Percentiles rank a stretch among this genome's conserved stretches.
These are phyloP conservation scores for Pelargonium fulgidum DNA, from an alignment of 441 rosid genomes.

Conservation along the genomic window DNA sequence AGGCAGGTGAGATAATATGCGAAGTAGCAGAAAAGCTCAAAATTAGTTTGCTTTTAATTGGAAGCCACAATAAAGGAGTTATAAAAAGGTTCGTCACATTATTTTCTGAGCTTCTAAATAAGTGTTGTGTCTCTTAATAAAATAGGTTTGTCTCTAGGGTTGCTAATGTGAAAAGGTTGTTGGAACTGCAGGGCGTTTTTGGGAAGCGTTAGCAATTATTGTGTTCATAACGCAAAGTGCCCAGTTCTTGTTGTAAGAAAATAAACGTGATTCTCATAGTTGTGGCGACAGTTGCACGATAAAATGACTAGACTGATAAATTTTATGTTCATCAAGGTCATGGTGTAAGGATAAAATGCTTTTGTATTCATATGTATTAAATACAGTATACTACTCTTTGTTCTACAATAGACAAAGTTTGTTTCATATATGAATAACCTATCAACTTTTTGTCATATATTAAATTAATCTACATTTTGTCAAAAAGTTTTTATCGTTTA, in stretches of 20 bases:
- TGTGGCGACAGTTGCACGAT: too few relatives aligned
- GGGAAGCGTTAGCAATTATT: neutral
- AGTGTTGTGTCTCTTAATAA: neutral
- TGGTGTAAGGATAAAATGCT: too few relatives aligned
- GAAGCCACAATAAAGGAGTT: slow-evolving; percentile 58
- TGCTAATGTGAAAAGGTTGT: neutral
- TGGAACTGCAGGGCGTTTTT: neutral
- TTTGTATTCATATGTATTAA: too few relatives aligned
- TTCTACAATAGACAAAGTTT: too few relatives aligned
- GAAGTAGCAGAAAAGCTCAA: slow-evolving; percentile 55
- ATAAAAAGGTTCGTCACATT: slow-evolving; percentile 40
- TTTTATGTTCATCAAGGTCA: too few relatives aligned
- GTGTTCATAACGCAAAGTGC: neutral
- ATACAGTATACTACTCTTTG: too few relatives aligned
- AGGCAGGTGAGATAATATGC: slow-evolving; percentile 52
- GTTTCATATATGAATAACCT: too few relatives aligned
- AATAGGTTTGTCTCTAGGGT: neutral
- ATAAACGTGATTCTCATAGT: too few relatives aligned
- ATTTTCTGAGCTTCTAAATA: neutral
- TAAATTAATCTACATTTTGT: too few relatives aligned
- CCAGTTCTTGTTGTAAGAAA: neutral
- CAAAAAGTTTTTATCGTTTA: too few relatives aligned
- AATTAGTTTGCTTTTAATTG: slow-evolving; percentile 46
- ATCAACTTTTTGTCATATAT: too few relatives aligned
- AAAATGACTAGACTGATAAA: too few relatives aligned